Percentiles rank a stretch among this genome's conserved stretches.
Evolutionary conservation across 1,139 yeast species (phyloP).

Genomic region (Yamadazyma sp.): DNA sequence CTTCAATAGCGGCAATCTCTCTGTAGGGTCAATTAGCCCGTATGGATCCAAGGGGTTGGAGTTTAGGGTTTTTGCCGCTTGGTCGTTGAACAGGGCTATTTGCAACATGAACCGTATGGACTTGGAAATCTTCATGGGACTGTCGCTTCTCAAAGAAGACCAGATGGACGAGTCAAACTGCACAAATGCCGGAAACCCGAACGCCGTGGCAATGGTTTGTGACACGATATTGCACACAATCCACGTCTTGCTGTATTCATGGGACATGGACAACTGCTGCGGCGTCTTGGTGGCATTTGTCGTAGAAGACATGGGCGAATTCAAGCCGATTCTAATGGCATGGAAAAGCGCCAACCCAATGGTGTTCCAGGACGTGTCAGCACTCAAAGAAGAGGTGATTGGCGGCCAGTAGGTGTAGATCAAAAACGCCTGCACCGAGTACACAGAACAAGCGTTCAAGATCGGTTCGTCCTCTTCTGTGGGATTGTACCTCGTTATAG

Average conservation of each 20-base stretch:
- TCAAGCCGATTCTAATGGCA: slow-evolving; percentile 88
- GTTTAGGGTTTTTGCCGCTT: slow-evolving; percentile 74
- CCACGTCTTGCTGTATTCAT: slow-evolving; percentile 90
- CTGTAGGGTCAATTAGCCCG: slow-evolving; percentile 65
- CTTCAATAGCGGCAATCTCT: slow-evolving; percentile 71
- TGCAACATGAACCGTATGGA: slow-evolving; percentile 73
- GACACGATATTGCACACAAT: slow-evolving; percentile 87
- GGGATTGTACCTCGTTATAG: slow-evolving; percentile 81
- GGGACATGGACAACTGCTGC: slow-evolving; percentile 44
- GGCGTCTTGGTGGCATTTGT: slow-evolving; percentile 18
- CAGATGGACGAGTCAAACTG: slow-evolving; percentile 76
- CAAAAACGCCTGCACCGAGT: slow-evolving; percentile 89
- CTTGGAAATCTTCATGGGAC: slow-evolving; percentile 52
- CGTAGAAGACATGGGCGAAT: slow-evolving; percentile 41
- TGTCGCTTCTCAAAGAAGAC: slow-evolving; percentile 44
- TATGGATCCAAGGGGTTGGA: slow-evolving; percentile 68
- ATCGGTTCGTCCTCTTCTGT: slow-evolving; percentile 75
- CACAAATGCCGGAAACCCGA: slow-evolving; percentile 92
- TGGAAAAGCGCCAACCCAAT: slow-evolving; percentile 89
- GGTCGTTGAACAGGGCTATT: slow-evolving; percentile 83
- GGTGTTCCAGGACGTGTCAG: slow-evolving; percentile 94
- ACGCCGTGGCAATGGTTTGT: slow-evolving; percentile 85
- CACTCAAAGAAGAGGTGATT: slow-evolving; percentile 85
- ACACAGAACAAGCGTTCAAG: slow-evolving; percentile 87
- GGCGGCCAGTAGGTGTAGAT: slow-evolving; percentile 96